Base-by-base conservation (phyloP, 768 basidiomycete genomes). In the Amanita pseudoporphyria region DNA sequence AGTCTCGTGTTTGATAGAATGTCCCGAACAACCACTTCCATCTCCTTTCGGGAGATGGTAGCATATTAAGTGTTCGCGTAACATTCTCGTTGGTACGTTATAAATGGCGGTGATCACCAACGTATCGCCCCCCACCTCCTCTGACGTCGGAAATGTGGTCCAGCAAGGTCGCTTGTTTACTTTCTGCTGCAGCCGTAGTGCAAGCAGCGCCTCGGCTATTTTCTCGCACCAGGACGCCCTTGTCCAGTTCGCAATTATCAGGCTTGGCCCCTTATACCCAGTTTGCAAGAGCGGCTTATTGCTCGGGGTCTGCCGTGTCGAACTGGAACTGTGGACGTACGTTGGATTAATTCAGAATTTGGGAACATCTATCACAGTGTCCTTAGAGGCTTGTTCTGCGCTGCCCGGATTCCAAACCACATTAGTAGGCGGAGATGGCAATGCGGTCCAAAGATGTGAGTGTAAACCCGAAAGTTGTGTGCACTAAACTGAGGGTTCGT, bases 221-320 rank as follows among this genome's bases (percentile, higher is more conserved):
- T 5, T 16, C 53, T 24, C 57, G 63, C 33, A 43, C 56, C 5
- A 56, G 57, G 6, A 59, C 62, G 6, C 47, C 58, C 5, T 24
- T 67, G 4, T 63, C 71, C 0, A 10, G 65, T 0, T 40, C 57
- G 0, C 60, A 70, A 44, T 57, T 77, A 37, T 47, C 66, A 9
- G 61, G 52, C n/a, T 65, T 74, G 22, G 62, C 66, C 1, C 76
- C 77, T 7, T 79, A 67, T 46, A 69, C 73, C 0, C 65, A 76
- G 57, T 74, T 81, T 57, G 74, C 79, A 19, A 66, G 75, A 24
- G 79, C 77, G 1, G 73, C 78, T 13, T 80, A 81, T 58, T 80
- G 79, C 53, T 35, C 65, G 3, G 62, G 71, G 1, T 58, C 53
- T 52, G 63, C 58, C 39, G 52, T 73, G 14, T 56, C 57, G 14